These are phyloP conservation scores for Trametes maxima DNA, from an alignment of 768 basidiomycete species.

Conservation along the genomic window DNA sequence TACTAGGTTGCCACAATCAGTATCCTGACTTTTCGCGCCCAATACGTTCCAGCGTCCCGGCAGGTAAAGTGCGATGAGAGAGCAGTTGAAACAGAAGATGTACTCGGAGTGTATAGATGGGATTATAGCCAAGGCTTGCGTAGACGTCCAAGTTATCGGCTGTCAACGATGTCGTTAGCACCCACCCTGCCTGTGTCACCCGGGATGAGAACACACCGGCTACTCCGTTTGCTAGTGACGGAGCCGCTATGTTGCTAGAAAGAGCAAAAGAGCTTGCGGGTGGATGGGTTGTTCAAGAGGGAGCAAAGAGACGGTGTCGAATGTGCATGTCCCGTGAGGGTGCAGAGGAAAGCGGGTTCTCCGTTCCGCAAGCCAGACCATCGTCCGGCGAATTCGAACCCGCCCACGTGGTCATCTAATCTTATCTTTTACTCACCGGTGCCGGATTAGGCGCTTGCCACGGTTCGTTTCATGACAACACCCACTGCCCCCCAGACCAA, in stretches of 20 bases:
- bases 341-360: constrained; percentile 13
- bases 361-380: neutral
- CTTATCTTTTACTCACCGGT: constrained; percentile 3
- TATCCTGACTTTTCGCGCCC: neutral
- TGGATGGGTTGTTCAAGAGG: neutral
- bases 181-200: neutral
- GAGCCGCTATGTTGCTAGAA: too few relatives aligned
- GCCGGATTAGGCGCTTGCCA: neutral
- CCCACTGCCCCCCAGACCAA: too few relatives aligned
- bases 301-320: too few relatives aligned
- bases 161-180: neutral
- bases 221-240: too few relatives aligned
- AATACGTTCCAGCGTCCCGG: too few relatives aligned
- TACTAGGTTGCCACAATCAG: constrained; percentile 9
- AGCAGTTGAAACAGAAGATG: neutral
- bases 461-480: neutral
- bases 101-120: too few relatives aligned
- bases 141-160: neutral
- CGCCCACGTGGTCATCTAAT: constrained; percentile 25
- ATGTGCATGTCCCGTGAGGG: neutral
- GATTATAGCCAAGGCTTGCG: too few relatives aligned
- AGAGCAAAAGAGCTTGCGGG: neutral
- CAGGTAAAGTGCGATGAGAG: neutral
- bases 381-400: constrained; percentile 8
- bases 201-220: neutral